phyloP scores from a whole-genome alignment of 2,329 filamentous ascomycete genomes.

The Cladobotryum protrusum region DNA sequence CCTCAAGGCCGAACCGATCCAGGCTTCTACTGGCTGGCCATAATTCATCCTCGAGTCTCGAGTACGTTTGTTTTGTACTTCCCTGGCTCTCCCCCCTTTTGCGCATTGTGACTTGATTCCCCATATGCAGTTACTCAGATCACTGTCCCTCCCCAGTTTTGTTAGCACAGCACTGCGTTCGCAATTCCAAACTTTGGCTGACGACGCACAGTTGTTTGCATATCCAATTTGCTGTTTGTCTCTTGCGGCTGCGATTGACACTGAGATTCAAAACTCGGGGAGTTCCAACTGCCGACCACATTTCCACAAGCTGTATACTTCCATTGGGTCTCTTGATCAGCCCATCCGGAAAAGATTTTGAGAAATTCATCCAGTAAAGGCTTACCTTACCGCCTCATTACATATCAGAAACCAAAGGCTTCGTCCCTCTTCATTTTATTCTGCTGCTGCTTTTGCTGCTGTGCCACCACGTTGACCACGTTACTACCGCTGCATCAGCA shows the following conservation, averaged over 20 bases:
- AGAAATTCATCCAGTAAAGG: neutral
- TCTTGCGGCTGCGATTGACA: neutral
- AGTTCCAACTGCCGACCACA: slow-evolving; percentile 3
- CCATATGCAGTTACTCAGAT: neutral
- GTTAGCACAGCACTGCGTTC: neutral
- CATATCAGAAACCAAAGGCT: neutral
- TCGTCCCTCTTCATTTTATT: neutral
- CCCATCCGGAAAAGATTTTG: too few species aligned
- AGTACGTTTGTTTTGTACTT: neutral
- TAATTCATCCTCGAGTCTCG: neutral
- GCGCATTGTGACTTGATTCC: neutral
- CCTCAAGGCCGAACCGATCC: neutral
- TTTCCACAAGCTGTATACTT: neutral
- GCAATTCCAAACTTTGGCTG: neutral
- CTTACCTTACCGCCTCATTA: neutral
- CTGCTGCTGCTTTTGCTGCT: slow-evolving; percentile 7
- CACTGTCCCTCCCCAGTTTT: neutral
- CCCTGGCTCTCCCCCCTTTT: neutral
- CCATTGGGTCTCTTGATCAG: neutral
- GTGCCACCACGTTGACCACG: slow-evolving; percentile 11
- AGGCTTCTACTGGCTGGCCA: neutral
- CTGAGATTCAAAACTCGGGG: slow-evolving; percentile 3
- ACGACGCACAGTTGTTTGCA: neutral
- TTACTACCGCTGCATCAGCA: slow-evolving; percentile 11
- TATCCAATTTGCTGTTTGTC: neutral